Evolutionary conservation across 208 protist genomes (phyloP).

Genomic region (Jaenimonas drosophilae): DNA sequence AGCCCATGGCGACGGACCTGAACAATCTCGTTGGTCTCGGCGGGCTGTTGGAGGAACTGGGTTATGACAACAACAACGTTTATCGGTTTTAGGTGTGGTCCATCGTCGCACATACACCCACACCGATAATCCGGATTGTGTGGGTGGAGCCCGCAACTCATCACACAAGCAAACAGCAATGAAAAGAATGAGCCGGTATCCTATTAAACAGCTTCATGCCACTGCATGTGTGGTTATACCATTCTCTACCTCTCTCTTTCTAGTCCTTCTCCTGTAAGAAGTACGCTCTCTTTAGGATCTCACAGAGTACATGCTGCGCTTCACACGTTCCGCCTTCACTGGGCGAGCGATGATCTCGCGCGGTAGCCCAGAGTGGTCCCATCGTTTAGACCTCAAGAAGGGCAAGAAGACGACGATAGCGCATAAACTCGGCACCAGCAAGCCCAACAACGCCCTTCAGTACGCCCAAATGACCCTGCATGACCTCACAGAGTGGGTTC

Average conservation of each 20-base stretch:
- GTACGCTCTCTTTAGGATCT: too few species aligned
- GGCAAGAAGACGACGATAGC: constrained; percentile 82
- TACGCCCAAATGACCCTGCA: constrained; percentile 89
- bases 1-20: constrained; percentile 74
- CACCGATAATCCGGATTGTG: too few species aligned
- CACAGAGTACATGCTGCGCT: constrained; percentile 59
- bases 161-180: constrained; percentile 4
- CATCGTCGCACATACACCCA: too few species aligned
- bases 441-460: constrained; percentile 86
- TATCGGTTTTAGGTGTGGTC: constrained; percentile 90
- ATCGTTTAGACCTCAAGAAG: constrained; percentile 84
- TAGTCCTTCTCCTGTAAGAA: too few species aligned
- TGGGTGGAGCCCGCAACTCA: too few species aligned
- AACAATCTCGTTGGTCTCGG: constrained; percentile 74
- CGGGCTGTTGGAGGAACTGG: constrained; percentile 69
- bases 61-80: constrained; percentile 76
- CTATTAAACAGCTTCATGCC: too few species aligned
- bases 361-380: constrained; percentile 86
- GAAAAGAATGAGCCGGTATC: too few species aligned
- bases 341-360: constrained; percentile 87
- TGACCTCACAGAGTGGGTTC: constrained; percentile 83
- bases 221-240: too few species aligned
- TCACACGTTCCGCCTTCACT: constrained; percentile 40
- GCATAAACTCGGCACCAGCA: constrained; percentile 87
- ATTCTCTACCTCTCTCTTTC: too few species aligned